Conservation (phyloP, 2,329 filamentous ascomycete species). For the Paecilomyces niveus region DNA sequence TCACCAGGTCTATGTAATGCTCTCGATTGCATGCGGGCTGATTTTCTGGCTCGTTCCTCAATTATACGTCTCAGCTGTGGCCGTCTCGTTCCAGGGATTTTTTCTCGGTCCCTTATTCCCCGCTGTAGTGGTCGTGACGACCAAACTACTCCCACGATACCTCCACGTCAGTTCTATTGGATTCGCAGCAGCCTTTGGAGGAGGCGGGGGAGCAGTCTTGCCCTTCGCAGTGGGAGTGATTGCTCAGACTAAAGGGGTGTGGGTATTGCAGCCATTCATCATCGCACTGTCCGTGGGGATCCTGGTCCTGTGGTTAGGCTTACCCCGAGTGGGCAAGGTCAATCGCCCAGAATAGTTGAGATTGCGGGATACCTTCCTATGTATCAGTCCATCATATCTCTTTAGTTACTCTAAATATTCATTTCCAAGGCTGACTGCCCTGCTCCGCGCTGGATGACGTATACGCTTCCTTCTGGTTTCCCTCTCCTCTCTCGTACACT, state of each 20-base stretch:
- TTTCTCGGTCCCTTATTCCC: constrained; percentile 69
- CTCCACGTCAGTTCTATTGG: constrained; percentile 66
- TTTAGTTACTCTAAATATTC: too few species aligned
- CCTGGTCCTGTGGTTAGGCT: neutral
- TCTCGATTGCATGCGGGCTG: constrained; percentile 56
- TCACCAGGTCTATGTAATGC: constrained; percentile 53
- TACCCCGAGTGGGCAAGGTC: neutral
- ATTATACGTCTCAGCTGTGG: constrained; percentile 60
- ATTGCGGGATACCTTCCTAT: too few species aligned
- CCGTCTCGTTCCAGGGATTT: constrained; percentile 62
- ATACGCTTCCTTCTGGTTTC: too few species aligned
- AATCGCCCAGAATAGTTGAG: too few species aligned
- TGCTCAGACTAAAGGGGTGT: constrained; percentile 51
- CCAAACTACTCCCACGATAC: constrained; percentile 61
- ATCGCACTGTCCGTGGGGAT: constrained; percentile 36
- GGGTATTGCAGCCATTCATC: constrained; percentile 52
- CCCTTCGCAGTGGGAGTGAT: constrained; percentile 63
- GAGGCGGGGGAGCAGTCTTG: constrained; percentile 60
- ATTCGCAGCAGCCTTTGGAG: constrained; percentile 65
- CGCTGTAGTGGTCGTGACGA: constrained; percentile 59
- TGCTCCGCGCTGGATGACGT: too few species aligned
- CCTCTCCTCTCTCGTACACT: too few species aligned
- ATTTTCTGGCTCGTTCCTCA: constrained; percentile 70
- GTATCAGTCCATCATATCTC: too few species aligned
- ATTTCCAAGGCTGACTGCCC: too few species aligned